Percentiles rank a stretch among this genome's conserved stretches.
Conservation (phyloP, 345 rosid genomes). For the Ceriops decandra region DNA sequence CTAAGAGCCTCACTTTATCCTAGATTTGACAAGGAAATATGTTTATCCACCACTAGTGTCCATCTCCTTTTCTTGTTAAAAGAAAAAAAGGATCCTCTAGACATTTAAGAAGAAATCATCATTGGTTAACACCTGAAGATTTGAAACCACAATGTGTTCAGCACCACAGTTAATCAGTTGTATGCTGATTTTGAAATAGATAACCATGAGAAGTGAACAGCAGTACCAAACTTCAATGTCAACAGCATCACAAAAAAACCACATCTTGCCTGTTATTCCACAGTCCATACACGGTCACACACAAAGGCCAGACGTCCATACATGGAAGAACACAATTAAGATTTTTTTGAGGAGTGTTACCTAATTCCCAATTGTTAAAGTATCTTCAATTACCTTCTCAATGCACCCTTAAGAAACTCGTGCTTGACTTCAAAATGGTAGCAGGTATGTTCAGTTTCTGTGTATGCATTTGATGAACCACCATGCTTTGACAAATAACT, state of each 20-base stretch:
- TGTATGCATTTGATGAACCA: slow-evolving; percentile 95
- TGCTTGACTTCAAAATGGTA: slow-evolving; percentile 94
- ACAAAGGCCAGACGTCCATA: background rate
- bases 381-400: slow-evolving; percentile 56
- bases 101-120: too few relatives aligned
- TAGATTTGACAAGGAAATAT: too few relatives aligned
- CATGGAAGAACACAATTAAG: too few relatives aligned
- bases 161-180: background rate
- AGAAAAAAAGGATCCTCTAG: too few relatives aligned
- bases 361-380: slow-evolving; percentile 7
- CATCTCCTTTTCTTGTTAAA: too few relatives aligned
- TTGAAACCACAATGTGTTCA: too few relatives aligned
- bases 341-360: background rate
- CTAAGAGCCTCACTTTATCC: too few relatives aligned
- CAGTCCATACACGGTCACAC: background rate
- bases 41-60: too few relatives aligned
- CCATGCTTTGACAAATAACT: slow-evolving; percentile 98
- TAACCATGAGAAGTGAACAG: background rate
- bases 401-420: slow-evolving; percentile 83
- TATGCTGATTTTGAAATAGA: too few relatives aligned
- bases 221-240: background rate
- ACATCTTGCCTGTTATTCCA: too few relatives aligned
- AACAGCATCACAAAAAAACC: background rate
- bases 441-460: slow-evolving; percentile 92
- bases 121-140: too few relatives aligned